These are phyloP conservation scores for Gloeostereum incarnatum DNA, from an alignment of 768 basidiomycete genomes.

Conservation along the genomic window DNA sequence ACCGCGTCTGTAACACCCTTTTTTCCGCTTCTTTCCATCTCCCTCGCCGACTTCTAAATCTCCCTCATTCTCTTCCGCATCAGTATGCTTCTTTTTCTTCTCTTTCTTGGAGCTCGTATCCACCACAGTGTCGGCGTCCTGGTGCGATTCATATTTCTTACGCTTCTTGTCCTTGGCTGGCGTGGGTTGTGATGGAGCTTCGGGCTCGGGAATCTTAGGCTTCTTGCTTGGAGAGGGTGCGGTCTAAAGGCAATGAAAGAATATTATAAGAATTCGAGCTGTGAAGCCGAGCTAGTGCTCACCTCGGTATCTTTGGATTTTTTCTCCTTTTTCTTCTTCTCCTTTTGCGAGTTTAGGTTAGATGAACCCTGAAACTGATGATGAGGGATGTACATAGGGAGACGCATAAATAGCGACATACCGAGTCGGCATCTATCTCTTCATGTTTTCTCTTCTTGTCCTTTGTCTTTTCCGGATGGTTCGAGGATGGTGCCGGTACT, in stretches of 20 bases:
- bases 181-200: constrained; percentile 6
- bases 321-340: constrained; percentile 19
- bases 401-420: not conserved
- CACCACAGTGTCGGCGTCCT: constrained; percentile 2
- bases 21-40: constrained; percentile 11
- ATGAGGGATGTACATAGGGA: not conserved
- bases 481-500: constrained; percentile 3
- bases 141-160: not conserved
- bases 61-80: constrained; percentile 12
- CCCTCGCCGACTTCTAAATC: constrained; percentile 1
- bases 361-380: too few relatives aligned
- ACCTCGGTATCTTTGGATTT: constrained; percentile 5
- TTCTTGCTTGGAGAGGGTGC: too few relatives aligned
- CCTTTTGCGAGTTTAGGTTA: constrained; percentile 18
- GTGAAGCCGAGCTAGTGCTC: too few relatives aligned
- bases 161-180: constrained; percentile 6
- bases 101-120: constrained; percentile 7
- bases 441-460: constrained; percentile 20
- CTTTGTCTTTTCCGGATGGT: constrained; percentile 15
- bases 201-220: too few relatives aligned
- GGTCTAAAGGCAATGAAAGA: too few relatives aligned
- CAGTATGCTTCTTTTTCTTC: constrained; percentile 8
- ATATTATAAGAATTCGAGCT: too few relatives aligned
- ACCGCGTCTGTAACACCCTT: constrained; percentile 2
- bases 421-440: constrained; percentile 1